Conservation (phyloP, 176 grass and related monocot species). For the Cymbopogon citratus region DNA sequence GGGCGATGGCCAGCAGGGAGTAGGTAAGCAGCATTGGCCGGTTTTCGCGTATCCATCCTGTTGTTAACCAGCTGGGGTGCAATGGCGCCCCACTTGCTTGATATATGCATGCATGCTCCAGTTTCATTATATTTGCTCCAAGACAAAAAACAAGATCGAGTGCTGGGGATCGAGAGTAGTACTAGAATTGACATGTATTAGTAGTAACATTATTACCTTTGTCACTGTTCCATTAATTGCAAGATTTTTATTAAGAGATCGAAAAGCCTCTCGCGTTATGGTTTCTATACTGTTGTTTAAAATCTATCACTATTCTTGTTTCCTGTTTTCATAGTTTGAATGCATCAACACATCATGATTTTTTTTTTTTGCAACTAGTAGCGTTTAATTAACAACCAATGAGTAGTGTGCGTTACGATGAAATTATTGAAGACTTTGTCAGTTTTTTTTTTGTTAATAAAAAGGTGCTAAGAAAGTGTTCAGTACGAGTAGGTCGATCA, state of each 20-base stretch:
- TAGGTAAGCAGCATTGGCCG: constrained; percentile 62
- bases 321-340: background rate
- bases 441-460: background rate
- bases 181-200: constrained; percentile 42
- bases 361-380: background rate
- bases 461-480: background rate
- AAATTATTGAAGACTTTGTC: background rate
- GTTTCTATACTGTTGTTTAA: background rate
- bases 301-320: background rate
- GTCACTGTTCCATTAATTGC: constrained; percentile 44
- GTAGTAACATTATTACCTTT: constrained; percentile 38
- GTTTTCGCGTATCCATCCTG: constrained; percentile 58
- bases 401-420: background rate
- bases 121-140: constrained; percentile 39
- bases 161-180: constrained; percentile 15
- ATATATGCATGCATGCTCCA: background rate
- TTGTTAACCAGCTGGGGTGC: constrained; percentile 43
- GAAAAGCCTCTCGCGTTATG: background rate
- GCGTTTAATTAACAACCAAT: background rate
- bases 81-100: constrained; percentile 38
- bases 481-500: background rate
- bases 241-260: constrained; percentile 42
- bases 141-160: constrained; percentile 24
- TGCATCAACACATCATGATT: background rate
- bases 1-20: constrained; percentile 34